Percentiles rank a stretch among this genome's conserved stretches.
Conservation (phyloP, 1,139 yeast genomes). For the Geotrichum aggregatum region DNA sequence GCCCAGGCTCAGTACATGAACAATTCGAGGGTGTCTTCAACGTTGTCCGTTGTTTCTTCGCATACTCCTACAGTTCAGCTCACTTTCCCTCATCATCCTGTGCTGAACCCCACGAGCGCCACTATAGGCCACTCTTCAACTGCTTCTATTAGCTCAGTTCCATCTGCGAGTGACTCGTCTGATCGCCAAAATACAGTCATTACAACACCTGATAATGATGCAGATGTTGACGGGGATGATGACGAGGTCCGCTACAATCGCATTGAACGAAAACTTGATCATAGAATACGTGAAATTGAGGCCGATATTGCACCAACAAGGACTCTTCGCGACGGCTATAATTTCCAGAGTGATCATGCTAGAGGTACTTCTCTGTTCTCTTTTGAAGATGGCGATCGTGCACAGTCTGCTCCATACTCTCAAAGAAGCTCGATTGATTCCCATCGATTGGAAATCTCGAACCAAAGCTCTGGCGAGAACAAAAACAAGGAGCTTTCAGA, state of each 20-base stretch:
- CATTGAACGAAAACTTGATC: slow-evolving; percentile 11
- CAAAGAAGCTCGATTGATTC: too few relatives aligned
- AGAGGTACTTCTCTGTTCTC: slow-evolving; percentile 7
- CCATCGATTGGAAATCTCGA: too few relatives aligned
- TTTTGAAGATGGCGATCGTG: background rate
- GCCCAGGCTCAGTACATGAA: slow-evolving; percentile 4
- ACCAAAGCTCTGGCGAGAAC: too few relatives aligned
- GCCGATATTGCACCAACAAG: background rate
- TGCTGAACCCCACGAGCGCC: slow-evolving; percentile 9
- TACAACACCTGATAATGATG: slow-evolving; percentile 3
- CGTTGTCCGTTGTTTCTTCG: slow-evolving; percentile 18
- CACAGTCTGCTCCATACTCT: too few relatives aligned
- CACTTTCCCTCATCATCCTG: background rate
- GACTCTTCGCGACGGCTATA: background rate
- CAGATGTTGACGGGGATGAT: background rate
- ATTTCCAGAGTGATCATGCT: background rate
- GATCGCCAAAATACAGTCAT: background rate
- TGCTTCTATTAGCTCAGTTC: slow-evolving; percentile 1
- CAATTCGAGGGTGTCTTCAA: slow-evolving; percentile 12
- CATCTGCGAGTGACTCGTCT: background rate
- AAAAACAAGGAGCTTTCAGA: too few relatives aligned
- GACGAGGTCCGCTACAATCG: slow-evolving; percentile 1
- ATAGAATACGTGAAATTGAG: slow-evolving; percentile 5
- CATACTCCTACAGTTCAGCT: slow-evolving; percentile 18
- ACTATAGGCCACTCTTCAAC: slow-evolving; percentile 7